Conservation (phyloP, 441 rosid genomes). For the Daphne laureola region DNA sequence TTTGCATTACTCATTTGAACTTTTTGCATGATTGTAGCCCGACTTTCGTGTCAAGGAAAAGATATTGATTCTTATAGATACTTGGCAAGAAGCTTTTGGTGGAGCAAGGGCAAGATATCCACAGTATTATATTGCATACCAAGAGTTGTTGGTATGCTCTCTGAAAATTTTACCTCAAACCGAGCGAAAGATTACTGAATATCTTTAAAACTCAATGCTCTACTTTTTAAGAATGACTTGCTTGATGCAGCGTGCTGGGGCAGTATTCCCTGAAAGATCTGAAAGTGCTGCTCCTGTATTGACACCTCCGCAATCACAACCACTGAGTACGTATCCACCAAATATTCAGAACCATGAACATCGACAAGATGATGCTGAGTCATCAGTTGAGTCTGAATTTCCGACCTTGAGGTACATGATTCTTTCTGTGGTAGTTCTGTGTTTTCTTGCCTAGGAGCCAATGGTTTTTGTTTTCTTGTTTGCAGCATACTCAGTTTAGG, state of each 20-base stretch:
- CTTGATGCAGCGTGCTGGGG: conserved; percentile 78
- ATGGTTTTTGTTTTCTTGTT: background rate
- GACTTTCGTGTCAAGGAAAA: conserved; percentile 90
- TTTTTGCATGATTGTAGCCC: conserved; percentile 46
- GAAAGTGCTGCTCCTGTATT: conserved; percentile 90
- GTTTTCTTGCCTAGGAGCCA: background rate
- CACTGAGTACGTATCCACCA: conserved; percentile 71
- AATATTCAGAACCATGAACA: conserved; percentile 55
- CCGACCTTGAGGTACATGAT: conserved; percentile 70
- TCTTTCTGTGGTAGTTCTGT: conserved; percentile 8
- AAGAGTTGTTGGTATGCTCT: conserved; percentile 85
- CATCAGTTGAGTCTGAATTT: conserved; percentile 79
- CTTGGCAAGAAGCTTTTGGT: conserved; percentile 99
- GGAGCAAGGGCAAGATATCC: conserved; percentile 95
- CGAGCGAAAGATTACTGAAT: conserved; percentile 4
- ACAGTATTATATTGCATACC: conserved; percentile 90
- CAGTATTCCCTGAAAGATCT: conserved; percentile 88
- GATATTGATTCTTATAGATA: conserved; percentile 77
- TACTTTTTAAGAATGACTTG: background rate
- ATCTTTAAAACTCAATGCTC: conserved; percentile 6
- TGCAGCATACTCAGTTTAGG: background rate
- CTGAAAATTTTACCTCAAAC: conserved; percentile 9
- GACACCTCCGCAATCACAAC: conserved; percentile 94
- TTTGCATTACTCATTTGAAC: conserved; percentile 19
- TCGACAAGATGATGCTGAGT: conserved; percentile 46